Evolutionary conservation across 176 grass and related monocot species (phyloP), one percentile per base, ranked within the genome.

Genomic region (Miscanthus lutarioriparius): DNA sequence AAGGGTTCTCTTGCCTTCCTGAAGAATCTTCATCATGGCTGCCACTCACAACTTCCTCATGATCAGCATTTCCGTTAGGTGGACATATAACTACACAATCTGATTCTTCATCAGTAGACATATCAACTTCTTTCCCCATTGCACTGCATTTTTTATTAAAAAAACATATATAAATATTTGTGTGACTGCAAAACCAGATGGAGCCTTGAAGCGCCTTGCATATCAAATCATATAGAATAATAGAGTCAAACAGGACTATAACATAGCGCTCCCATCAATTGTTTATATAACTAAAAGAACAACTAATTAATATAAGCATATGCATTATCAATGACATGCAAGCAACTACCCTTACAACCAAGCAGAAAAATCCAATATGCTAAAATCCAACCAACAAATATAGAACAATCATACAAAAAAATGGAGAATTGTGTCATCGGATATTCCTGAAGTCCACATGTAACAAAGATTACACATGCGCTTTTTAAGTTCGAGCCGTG

Each of bases 81-180:
- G 89, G 69, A 70, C 80, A 88, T 88, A 85, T 35, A 80, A 71
- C 80, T n/a, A 85, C 78, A 77, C 81, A 82, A 80, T 90, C 82
- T 80, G 92, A 92, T 64, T 89, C 86, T 51, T 88, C 91, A 79
- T 83, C 90, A 10, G 65, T 85, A 62, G 92, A 88, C 89, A 91
- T 80, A 91, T 95, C 84, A 45, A 84, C 53, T 76, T 80, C 88
- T 72, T 88, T 93, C 47, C 84, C 77, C 85, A 85, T 93, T 83
- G 81, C 39, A 54, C 88, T 91, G 84, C 82, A 62, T 25, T 62
- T 25, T 61, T 61, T 10, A 23, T 10, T 84, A 88, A 84, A 66
- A 78, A 78, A 85, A 89, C 40, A 25, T 14, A 25, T 72, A 73
- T 84, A 85, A 80, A 90, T 75, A 79, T 9, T 8, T 78, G 58